Base-by-base conservation (phyloP, 140 eudicot genomes). In the Bidens hawaiensis region DNA sequence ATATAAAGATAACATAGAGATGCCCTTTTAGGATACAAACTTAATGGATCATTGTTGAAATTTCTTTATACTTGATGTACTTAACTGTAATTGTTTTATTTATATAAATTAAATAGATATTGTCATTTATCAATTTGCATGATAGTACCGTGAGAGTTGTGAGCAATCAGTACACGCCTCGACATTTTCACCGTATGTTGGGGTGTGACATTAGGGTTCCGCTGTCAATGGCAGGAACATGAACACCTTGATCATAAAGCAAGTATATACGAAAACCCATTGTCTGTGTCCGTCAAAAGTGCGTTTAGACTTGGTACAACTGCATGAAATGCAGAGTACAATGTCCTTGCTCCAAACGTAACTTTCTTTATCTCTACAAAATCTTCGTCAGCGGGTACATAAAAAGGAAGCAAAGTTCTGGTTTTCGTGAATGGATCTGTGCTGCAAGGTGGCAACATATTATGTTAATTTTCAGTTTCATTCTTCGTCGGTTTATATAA, bases 351-450 rank as follows among this genome's bases (percentile, higher is more conserved):
- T 3, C 77, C 73, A 73, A 85, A 85, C 17, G 80, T 63, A 10
- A 33, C 16, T 12, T 25, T 22, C 73, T 89, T 89, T 6, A 89
- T 86, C 69, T 80, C 88, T 2, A 91, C 75, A 22, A 85, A 89
- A 17, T 73, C 79, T 68, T 89, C 97, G 64, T 89, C 97, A n/a
- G 75, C 53, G 0, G 97, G 97, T 6, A 89, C 84, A 43, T 89
- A 89, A 7, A 76, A 76, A 0, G 60, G 62, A 0, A 78, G 19
- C 15, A 1, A 16, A n/a, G 57, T 18, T 80, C 91, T 82, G 0
- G 82, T 26, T 55, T 89, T 95, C 6, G 88, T 65, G 22, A 60
- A 49, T 18, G 84, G 88, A 76, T 89, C 96, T 89, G 82, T 62
- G 22, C 26, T 25, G 58, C n/a, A n/a, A n/a, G n/a, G n/a, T n/a